A percentile compares a stretch with the other conserved stretches of the same genome.
These are phyloP conservation scores for Hyphodiscus sp. DNA, from an alignment of 2,329 filamentous ascomycete genomes.

Conservation along the genomic window DNA sequence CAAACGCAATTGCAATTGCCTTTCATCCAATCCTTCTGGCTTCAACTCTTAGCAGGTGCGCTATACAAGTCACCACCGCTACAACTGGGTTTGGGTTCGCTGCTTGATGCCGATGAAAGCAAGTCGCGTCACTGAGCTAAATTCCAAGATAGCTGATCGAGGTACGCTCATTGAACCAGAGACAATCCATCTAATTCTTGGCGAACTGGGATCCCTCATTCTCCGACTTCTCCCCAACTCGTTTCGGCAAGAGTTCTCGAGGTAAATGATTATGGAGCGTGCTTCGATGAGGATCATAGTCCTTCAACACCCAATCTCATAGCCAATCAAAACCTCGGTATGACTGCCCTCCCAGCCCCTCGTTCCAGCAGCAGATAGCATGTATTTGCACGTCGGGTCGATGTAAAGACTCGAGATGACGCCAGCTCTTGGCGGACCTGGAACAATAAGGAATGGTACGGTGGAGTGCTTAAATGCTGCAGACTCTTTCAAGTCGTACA, in stretches of 20 bases:
- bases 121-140: no score
- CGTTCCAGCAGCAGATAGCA: slow-evolving; percentile 88
- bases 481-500: slow-evolving; percentile 74
- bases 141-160: no score
- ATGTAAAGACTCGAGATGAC: slow-evolving; percentile 82
- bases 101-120: no score
- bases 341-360: slow-evolving; percentile 88
- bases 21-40: not conserved
- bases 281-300: not conserved
- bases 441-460: slow-evolving; percentile 93
- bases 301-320: slow-evolving; percentile 59
- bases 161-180: no score
- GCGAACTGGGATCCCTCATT: not conserved
- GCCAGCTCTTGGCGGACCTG: slow-evolving; percentile 74
- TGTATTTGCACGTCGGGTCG: slow-evolving; percentile 81
- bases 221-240: not conserved
- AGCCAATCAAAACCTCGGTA: slow-evolving; percentile 88
- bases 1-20: not conserved
- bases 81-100: no score
- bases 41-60: no score
- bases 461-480: slow-evolving; percentile 65
- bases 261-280: not conserved
- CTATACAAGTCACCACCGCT: no score
- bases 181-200: not conserved
- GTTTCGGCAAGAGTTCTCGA: not conserved